Base-by-base conservation (phyloP, 2,329 filamentous ascomycete species). In the Calonectria pseudoturangicola region DNA sequence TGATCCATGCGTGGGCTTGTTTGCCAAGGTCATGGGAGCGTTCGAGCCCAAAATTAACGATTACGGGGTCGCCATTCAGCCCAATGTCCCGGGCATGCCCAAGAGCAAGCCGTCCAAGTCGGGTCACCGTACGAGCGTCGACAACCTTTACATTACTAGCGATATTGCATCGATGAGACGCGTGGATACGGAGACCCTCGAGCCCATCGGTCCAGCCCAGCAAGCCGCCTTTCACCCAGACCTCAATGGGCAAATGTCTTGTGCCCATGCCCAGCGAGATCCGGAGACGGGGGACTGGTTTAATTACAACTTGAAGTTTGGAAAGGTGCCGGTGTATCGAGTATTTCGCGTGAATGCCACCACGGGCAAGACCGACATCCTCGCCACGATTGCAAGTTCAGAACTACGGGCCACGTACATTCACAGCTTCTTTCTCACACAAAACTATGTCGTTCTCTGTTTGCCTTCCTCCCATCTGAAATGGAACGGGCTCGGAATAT, bases 231-330 rank as follows among this genome's bases (percentile, higher is more conserved):
- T 97, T 16, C 92, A 97, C 80, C 92, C 93, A 0, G 87, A 90
- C 0, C 87, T 97, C 15, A 90, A 86, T 15, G 95, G 95, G 0
- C 89, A 88, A 0, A 81, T 94, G 16, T 92, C 93, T 2, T 92
- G 90, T 47, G 90, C 95, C 0, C 95, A 97, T 81, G 91, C 93
- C 0, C 91, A 93, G 68, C 89, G 90, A 0, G 94, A 97, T 80
- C 93, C 93, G 0, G 82, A 84, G 0, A 95, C 92, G 0, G 94
- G 95, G 8, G 70, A 97, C 74, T 80, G 94, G 8, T 96, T 91
- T 87, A 97, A 97, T 83, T 96, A 91, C 84, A 97, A 97, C 79
- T 89, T 96, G n/a, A 88, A 91, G 0, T 81, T 94, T 21, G 92
- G 91, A 0, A 83, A 81, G 0, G 81, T 80, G 0, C 82, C 90